Base-by-base conservation (phyloP, 2,329 filamentous ascomycete species). In the Colletotrichum limetticola region DNA sequence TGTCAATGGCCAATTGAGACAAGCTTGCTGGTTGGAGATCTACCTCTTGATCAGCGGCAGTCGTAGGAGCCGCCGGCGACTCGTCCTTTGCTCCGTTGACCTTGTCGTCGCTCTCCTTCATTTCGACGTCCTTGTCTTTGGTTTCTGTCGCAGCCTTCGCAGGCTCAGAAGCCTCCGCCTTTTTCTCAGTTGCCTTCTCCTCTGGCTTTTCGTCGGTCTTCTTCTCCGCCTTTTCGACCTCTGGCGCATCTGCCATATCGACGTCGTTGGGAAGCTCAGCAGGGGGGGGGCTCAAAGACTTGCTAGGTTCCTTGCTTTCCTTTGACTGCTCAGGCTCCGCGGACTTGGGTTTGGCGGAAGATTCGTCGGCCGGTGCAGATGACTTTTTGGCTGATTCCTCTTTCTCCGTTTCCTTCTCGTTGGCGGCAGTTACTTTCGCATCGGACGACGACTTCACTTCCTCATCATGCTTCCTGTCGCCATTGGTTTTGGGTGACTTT, bases 1-100 rank as follows among this genome's bases (percentile, higher is more conserved):
- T 60, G 53, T 84, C 85, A 49, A 83, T 81, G 16, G 81, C 81
- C 46, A 83, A 79, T 66, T 85, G 81, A 2, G 83, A 85, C 64
- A 85, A 77, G 74, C 81, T 82, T 19, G 80, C 78, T 19, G 82
- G 79, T 5, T 82, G 80, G 4, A 82, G 74, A 52, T 82, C 82
- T 30, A 79, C 77, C 30, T 86, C 84, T 52, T 66, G 49, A 5
- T 78, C 82, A 24, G 75, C 55, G 19, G 32, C 66, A 24, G 62
- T 56, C 49, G 56, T 14, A 3, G 56, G 16, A 35, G 59, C 52
- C 24, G 68, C 63, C 11, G 72, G 72, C 14, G 49, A 32, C 35
- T 24, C 53, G 46, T 55, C 57, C 58, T 74, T 71, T 6, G 66
- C 30, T 11, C 58, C 66, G 8, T 66, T 63, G 8, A 62, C 64